Conservation (phyloP, 2,329 filamentous ascomycete genomes). For the Chaetomiaceae sp. region DNA sequence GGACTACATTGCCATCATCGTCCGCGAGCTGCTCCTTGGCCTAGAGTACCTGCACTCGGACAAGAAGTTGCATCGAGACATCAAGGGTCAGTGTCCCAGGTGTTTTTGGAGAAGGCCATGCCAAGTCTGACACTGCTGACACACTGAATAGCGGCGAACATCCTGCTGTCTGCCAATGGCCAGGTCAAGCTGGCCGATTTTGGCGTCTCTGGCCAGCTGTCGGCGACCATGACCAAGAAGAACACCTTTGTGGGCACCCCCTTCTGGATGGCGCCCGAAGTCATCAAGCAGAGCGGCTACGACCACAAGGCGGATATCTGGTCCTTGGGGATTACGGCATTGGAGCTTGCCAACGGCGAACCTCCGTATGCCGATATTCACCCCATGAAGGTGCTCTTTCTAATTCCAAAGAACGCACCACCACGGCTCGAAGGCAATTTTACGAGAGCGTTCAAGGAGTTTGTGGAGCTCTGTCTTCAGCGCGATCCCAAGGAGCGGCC, state of each 20-base stretch:
- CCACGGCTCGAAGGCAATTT: slow-evolving; percentile 78
- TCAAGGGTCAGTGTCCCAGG: slow-evolving; percentile 75
- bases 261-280: slow-evolving; percentile 99
- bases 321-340: slow-evolving; percentile 90
- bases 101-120: neutral
- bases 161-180: slow-evolving; percentile 80
- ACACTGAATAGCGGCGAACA: slow-evolving; percentile 69
- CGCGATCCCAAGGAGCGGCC: slow-evolving; percentile 87
- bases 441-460: slow-evolving; percentile 78
- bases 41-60: slow-evolving; percentile 91
- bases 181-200: slow-evolving; percentile 98
- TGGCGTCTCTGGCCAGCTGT: slow-evolving; percentile 91
- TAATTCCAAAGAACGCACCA: slow-evolving; percentile 91
- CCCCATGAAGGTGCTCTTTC: slow-evolving; percentile 95
- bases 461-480: slow-evolving; percentile 76
- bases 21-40: slow-evolving; percentile 82
- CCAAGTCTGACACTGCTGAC: no score
- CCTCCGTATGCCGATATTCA: slow-evolving; percentile 95
- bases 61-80: slow-evolving; percentile 93
- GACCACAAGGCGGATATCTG: slow-evolving; percentile 98
- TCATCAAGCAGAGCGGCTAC: slow-evolving; percentile 97
- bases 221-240: slow-evolving; percentile 98
- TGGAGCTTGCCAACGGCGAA: slow-evolving; percentile 87
- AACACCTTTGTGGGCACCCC: slow-evolving; percentile 98
- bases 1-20: slow-evolving; percentile 94